These are phyloP conservation scores for Auriscalpium orientale DNA, from an alignment of 768 basidiomycete genomes.

Conservation along the genomic window DNA sequence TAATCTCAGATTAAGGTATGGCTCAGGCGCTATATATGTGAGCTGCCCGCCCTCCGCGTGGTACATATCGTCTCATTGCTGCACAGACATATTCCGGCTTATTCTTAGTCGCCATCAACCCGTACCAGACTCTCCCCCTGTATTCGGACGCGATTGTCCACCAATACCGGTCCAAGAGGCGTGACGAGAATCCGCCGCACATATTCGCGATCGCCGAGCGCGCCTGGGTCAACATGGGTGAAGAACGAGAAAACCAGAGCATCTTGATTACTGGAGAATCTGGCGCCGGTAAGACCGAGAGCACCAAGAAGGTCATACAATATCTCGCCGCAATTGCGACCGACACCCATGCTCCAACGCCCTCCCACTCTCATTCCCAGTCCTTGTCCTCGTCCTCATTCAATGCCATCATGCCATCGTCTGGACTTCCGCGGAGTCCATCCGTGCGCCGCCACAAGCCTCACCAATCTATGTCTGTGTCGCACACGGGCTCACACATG, in stretches of 20 bases:
- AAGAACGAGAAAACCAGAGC: constrained; percentile 94
- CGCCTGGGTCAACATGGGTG: constrained; percentile 98
- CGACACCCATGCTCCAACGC: constrained; percentile 52
- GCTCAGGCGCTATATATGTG: constrained; percentile 88
- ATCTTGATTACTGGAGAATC: constrained; percentile 99
- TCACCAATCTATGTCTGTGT: constrained; percentile 43
- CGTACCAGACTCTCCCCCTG: constrained; percentile 86
- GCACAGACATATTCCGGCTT: constrained; percentile 86
- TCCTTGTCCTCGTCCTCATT: constrained; percentile 50
- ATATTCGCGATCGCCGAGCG: constrained; percentile 96
- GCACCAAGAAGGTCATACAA: constrained; percentile 98
- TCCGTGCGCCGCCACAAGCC: constrained; percentile 39
- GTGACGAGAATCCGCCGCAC: constrained; percentile 92
- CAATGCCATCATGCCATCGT: constrained; percentile 47
- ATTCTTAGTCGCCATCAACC: constrained; percentile 97
- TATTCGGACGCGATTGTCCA: constrained; percentile 86
- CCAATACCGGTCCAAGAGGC: constrained; percentile 82
- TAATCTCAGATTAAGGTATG: constrained; percentile 87
- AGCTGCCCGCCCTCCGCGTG: constrained; percentile 24
- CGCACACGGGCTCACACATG: constrained; percentile 34
- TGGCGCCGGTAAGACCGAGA: constrained; percentile 98
- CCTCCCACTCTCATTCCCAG: constrained; percentile 61
- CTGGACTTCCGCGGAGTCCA: constrained; percentile 62
- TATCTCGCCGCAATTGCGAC: constrained; percentile 96
- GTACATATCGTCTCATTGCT: background rate